Evolutionary conservation across 2,329 filamentous ascomycete genomes (phyloP).

Genomic region (Cadophora luteo-olivacea): DNA sequence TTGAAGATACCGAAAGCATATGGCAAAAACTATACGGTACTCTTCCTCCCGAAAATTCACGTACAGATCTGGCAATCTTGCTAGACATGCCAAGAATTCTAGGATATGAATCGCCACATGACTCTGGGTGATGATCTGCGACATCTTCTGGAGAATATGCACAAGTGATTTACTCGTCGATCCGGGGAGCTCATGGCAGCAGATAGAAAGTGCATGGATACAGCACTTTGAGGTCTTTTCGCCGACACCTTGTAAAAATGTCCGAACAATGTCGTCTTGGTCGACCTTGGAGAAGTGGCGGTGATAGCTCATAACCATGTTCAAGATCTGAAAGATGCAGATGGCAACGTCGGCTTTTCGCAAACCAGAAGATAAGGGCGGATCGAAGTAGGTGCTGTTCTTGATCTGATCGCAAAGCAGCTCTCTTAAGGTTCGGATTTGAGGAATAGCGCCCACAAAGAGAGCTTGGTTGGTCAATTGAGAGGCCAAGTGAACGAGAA

Average conservation of each 20-base stretch:
- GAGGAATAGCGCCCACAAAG: conserved; percentile 74
- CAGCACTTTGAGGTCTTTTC: conserved; percentile 90
- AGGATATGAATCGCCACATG: conserved; percentile 93
- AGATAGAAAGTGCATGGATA: conserved; percentile 93
- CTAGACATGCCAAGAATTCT: conserved; percentile 91
- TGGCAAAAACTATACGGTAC: conserved; percentile 92
- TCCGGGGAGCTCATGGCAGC: conserved; percentile 90
- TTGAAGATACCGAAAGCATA: conserved; percentile 92
- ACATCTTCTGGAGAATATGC: conserved; percentile 89
- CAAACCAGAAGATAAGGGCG: conserved; percentile 77
- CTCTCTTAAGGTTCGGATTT: conserved; percentile 77
- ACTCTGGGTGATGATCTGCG: conserved; percentile 92
- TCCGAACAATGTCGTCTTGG: conserved; percentile 86
- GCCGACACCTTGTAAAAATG: conserved; percentile 86
- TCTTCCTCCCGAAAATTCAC: conserved; percentile 91
- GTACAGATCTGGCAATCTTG: conserved; percentile 82
- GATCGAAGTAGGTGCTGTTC: conserved; percentile 78
- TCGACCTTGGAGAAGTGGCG: conserved; percentile 82
- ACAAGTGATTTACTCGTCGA: conserved; percentile 87
- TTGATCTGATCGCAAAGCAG: conserved; percentile 85
- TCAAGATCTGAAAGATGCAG: conserved; percentile 85
- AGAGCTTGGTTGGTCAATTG: conserved; percentile 91
- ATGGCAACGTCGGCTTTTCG: conserved; percentile 89
- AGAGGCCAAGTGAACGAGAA: conserved; percentile 83
- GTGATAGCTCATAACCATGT: conserved; percentile 90